These are phyloP conservation scores for Apiosordaria backusii DNA, from an alignment of 495 filamentous ascomycete genomes.

Conservation along the genomic window DNA sequence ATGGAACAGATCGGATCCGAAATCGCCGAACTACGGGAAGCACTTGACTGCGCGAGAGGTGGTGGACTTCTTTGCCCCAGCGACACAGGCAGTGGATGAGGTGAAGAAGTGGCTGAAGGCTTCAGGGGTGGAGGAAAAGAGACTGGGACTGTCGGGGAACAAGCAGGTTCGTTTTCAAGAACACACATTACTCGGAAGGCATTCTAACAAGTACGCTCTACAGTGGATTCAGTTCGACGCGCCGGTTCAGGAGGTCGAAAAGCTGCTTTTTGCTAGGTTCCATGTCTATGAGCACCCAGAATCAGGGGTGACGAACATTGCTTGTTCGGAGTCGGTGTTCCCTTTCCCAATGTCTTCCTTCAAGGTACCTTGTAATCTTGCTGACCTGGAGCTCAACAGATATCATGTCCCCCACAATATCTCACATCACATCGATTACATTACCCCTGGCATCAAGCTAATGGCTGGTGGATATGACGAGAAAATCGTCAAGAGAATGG, in stretches of 20 bases:
- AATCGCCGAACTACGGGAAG: constrained; percentile 52
- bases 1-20: constrained; percentile 66
- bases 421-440: constrained; percentile 55
- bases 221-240: constrained; percentile 55
- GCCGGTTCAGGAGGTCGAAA: constrained; percentile 49
- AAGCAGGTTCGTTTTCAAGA: constrained; percentile 35
- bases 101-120: constrained; percentile 49
- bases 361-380: background rate
- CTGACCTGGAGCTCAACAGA: background rate
- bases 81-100: constrained; percentile 37
- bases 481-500: constrained; percentile 15
- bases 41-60: constrained; percentile 49
- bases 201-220: constrained; percentile 24
- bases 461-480: constrained; percentile 16
- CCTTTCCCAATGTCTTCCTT: background rate
- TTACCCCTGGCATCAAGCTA: constrained; percentile 53
- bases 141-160: constrained; percentile 24
- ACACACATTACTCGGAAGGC: background rate
- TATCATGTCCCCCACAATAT: constrained; percentile 55
- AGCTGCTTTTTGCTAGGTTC: constrained; percentile 53
- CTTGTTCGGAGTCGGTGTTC: constrained; percentile 26
- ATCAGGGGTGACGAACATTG: constrained; percentile 28
- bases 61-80: constrained; percentile 51
- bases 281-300: constrained; percentile 49
- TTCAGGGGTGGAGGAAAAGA: constrained; percentile 44